phyloP scores from a whole-genome alignment of 2,329 filamentous ascomycete species.

The Fusarium humuli region DNA sequence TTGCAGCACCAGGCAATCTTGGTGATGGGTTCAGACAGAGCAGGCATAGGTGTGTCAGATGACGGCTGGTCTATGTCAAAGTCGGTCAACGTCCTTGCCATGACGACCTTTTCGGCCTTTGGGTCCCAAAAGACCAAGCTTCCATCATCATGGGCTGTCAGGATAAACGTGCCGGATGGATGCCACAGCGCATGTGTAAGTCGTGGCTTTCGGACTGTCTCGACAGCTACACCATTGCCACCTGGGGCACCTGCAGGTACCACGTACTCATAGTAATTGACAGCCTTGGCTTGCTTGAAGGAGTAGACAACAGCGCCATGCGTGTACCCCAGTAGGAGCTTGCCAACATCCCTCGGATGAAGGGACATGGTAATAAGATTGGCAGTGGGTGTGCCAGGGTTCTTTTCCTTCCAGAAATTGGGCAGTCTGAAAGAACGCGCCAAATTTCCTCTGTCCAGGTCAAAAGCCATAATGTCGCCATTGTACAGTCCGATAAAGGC shows the following conservation, averaged over 20 bases:
- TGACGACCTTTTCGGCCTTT: slow-evolving; percentile 85
- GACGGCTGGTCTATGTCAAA: slow-evolving; percentile 78
- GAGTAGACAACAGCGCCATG: slow-evolving; percentile 91
- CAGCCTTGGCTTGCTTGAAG: slow-evolving; percentile 87
- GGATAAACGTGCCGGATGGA: slow-evolving; percentile 88
- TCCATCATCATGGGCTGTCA: slow-evolving; percentile 89
- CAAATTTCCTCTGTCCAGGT: slow-evolving; percentile 83
- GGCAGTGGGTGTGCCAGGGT: slow-evolving; percentile 70
- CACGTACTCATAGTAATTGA: slow-evolving; percentile 85
- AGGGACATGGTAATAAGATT: slow-evolving; percentile 82
- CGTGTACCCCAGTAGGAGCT: slow-evolving; percentile 89
- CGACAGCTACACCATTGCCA: slow-evolving; percentile 74
- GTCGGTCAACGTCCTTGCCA: slow-evolving; percentile 83
- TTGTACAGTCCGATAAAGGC: slow-evolving; percentile 84
- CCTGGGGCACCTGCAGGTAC: slow-evolving; percentile 85
- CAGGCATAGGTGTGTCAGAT: slow-evolving; percentile 61
- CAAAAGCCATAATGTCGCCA: slow-evolving; percentile 91
- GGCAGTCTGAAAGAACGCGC: slow-evolving; percentile 80
- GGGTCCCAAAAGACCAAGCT: slow-evolving; percentile 95
- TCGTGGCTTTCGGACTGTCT: slow-evolving; percentile 74
- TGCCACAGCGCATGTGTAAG: slow-evolving; percentile 92
- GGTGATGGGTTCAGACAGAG: slow-evolving; percentile 78
- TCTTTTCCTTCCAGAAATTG: slow-evolving; percentile 84
- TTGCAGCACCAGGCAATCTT: slow-evolving; percentile 94
- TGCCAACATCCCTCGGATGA: slow-evolving; percentile 92